Conservation (phyloP, 176 grass and related monocot species). For the Ensete glaucum region DNA sequence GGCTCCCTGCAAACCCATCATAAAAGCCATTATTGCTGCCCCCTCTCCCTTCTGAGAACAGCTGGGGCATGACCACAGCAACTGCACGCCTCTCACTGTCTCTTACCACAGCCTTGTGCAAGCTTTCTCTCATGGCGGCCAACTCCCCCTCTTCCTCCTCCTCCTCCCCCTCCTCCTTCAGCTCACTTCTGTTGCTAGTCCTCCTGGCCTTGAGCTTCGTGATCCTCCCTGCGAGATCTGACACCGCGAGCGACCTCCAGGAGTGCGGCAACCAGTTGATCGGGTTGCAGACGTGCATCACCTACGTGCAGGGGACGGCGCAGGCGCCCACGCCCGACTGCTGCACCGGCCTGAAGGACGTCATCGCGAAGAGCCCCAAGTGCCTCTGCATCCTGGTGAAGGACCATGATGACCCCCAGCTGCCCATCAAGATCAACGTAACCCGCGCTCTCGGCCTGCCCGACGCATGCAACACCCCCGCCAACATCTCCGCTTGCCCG, state of each 20-base stretch:
- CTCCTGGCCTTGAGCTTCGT: no score
- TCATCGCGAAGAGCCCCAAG: constrained; percentile 67
- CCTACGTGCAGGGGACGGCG: constrained; percentile 64
- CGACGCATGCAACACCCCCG: constrained; percentile 46
- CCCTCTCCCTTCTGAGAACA: no score
- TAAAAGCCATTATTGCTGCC: no score
- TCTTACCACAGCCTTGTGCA: no score
- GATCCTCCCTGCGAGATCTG: neutral
- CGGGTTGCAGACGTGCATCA: constrained; percentile 68
- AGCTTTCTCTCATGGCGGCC: no score
- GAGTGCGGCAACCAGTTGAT: constrained; percentile 76
- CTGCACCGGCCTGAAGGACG: constrained; percentile 70
- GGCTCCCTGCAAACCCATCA: no score
- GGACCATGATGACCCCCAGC: constrained; percentile 74
- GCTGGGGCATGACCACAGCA: no score
- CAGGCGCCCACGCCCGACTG: constrained; percentile 69
- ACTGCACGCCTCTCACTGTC: no score
- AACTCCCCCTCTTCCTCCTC: no score
- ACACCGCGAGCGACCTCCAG: constrained; percentile 47
- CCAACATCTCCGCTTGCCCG: constrained; percentile 82
- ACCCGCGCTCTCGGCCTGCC: constrained; percentile 73
- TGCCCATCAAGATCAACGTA: constrained; percentile 86
- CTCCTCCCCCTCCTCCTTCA: no score
- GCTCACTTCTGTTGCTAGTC: no score
- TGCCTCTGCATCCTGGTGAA: constrained; percentile 89